Conservation (phyloP, 805 yeast species). For the Candida insectalens region DNA sequence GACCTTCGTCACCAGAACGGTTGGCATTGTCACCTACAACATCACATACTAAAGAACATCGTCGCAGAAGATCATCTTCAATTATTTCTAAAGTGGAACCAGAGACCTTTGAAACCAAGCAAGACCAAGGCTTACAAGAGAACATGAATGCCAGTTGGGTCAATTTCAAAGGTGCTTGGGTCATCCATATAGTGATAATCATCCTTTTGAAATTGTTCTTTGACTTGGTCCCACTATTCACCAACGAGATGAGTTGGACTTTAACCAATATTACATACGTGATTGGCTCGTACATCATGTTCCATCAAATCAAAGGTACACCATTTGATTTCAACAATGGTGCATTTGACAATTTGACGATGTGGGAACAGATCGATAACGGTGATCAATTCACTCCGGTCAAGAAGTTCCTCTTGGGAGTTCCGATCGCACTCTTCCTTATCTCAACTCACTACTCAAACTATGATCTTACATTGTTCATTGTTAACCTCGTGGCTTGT, state of each 20-base stretch:
- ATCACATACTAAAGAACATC: conserved; percentile 24
- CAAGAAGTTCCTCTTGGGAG: conserved; percentile 82
- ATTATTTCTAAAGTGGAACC: conserved; percentile 89
- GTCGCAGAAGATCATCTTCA: conserved; percentile 72
- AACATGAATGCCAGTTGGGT: conserved; percentile 96
- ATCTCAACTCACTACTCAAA: conserved; percentile 84
- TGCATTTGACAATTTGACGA: conserved; percentile 88
- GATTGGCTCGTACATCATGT: conserved; percentile 90
- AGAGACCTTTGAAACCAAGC: conserved; percentile 83
- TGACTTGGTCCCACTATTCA: conserved; percentile 72
- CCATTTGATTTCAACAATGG: conserved; percentile 97
- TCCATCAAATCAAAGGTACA: conserved; percentile 92
- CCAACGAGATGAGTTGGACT: conserved; percentile 86
- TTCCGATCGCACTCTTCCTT: conserved; percentile 83
- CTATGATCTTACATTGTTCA: conserved; percentile 71
- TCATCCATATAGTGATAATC: conserved; percentile 80
- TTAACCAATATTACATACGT: conserved; percentile 85
- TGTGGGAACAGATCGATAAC: conserved; percentile 92
- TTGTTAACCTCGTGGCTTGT: conserved; percentile 73
- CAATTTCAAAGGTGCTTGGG: conserved; percentile 93
- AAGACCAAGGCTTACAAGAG: conserved; percentile 81
- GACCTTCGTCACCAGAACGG: conserved; percentile 23
- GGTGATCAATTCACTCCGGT: conserved; percentile 98
- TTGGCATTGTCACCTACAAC: conserved; percentile 25
- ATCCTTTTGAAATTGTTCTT: conserved; percentile 63